Base-by-base conservation (phyloP, 2,329 filamentous ascomycete species). In the Stachybotrys echinatus region DNA sequence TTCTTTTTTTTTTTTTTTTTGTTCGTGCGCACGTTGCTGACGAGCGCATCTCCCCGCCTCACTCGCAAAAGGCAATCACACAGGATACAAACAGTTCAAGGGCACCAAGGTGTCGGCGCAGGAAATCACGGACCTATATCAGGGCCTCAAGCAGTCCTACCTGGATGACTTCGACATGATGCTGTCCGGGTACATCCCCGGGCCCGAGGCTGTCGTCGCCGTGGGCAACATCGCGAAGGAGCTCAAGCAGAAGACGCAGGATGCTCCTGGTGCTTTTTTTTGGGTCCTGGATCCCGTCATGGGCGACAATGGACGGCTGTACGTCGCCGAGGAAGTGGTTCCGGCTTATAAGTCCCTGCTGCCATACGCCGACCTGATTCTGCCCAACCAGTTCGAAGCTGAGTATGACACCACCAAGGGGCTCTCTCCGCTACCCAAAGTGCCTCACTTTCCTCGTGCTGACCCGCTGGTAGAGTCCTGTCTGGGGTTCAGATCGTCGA, bases 281-380 rank as follows among this genome's bases (percentile, higher is more conserved):
- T 97, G 92, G 92, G 89, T 96, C 3, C 79, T 99, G 22, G 94
- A 99, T 66, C 94, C 95, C 0, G 94, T 99, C 45, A 99, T 99
- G 94, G 94, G 94, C 23, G 94, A 99, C 65, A 91, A 96, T 61
- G 94, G 91, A 46, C 83, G 81, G 57, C 76, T 99, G 12, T 99
- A 99, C 64, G 92, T 99, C 7, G 88, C 87, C 6, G 85, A 92
- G 59, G 90, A 95, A 55, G 90, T 95, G 4, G 88, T 97, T 17
- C 92, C 92, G 0, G 91, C 88, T 14, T 99, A 97, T 69, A 92
- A 90, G 70, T 76, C 76, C 21, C 75, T 96, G 50, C 74, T 97
- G 20, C 78, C 78, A 34, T 79, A 92, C 60, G 92, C 94, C 3
- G 94, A 99, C 68, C 69, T 99, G 58, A 95, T 99, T 50, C 72